Conservation (phyloP, 148 eudicot genomes). For the Agrostemma githago region DNA sequence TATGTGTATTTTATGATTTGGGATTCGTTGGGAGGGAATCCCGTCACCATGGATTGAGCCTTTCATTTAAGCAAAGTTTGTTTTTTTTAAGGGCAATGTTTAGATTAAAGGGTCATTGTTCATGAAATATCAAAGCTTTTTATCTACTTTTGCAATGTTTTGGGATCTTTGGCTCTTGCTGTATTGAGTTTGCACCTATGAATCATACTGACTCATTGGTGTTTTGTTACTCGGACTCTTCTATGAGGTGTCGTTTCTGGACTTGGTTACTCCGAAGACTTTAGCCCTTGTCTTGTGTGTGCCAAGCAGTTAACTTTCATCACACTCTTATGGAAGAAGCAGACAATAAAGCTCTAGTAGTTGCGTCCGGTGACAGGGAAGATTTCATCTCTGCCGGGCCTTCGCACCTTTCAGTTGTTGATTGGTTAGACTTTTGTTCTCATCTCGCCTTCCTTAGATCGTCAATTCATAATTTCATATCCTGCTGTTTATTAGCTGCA, state of each 20-base stretch:
- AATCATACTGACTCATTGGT: too few relatives aligned
- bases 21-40: too few relatives aligned
- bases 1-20: too few relatives aligned
- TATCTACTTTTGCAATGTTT: too few relatives aligned
- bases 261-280: not conserved
- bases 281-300: not conserved
- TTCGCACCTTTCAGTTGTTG: constrained; percentile 56
- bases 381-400: constrained; percentile 60
- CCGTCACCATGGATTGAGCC: too few relatives aligned
- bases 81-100: too few relatives aligned
- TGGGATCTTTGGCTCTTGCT: not conserved
- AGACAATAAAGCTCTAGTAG: constrained; percentile 15
- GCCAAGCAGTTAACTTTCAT: constrained; percentile 11
- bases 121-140: too few relatives aligned
- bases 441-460: not conserved
- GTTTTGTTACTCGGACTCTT: too few relatives aligned
- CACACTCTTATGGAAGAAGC: constrained; percentile 2
- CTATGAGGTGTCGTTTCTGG: not conserved
- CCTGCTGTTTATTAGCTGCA: not conserved
- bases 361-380: constrained; percentile 47
- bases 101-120: too few relatives aligned
- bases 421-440: constrained; percentile 51
- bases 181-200: too few relatives aligned
- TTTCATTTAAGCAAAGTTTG: too few relatives aligned
- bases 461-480: not conserved